Conservation (phyloP, 495 filamentous ascomycete species). For the Saxophila tyrrhenica region DNA sequence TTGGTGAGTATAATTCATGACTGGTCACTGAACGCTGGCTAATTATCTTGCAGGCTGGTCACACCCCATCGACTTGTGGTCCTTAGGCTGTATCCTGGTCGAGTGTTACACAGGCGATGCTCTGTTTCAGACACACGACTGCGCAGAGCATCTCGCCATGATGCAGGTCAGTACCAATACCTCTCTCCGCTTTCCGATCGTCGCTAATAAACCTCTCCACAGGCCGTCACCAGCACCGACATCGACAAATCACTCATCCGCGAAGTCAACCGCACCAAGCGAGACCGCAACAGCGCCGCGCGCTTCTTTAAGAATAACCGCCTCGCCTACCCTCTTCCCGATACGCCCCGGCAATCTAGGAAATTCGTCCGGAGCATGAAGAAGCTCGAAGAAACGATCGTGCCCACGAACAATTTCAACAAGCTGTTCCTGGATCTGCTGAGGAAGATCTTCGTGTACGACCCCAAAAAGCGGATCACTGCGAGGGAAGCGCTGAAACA, state of each 20-base stretch:
- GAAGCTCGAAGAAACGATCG: slow-evolving; percentile 81
- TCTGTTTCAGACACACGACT: slow-evolving; percentile 95
- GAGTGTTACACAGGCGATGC: slow-evolving; percentile 98
- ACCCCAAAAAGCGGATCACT: slow-evolving; percentile 79
- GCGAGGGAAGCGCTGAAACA: slow-evolving; percentile 86
- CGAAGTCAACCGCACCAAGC: slow-evolving; percentile 53
- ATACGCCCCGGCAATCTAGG: slow-evolving; percentile 77
- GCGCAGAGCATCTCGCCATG: slow-evolving; percentile 97
- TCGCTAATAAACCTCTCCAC: background rate
- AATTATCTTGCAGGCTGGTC: slow-evolving; percentile 54
- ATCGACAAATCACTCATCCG: slow-evolving; percentile 66
- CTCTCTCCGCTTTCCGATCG: background rate
- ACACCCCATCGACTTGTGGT: slow-evolving; percentile 97
- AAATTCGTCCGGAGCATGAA: slow-evolving; percentile 98
- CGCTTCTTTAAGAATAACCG: slow-evolving; percentile 61
- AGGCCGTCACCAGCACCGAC: slow-evolving; percentile 9
- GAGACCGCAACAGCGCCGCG: slow-evolving; percentile 61
- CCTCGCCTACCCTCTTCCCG: slow-evolving; percentile 77
- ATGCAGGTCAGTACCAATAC: slow-evolving; percentile 80
- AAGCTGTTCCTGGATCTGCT: slow-evolving; percentile 78
- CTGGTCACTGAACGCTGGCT: background rate
- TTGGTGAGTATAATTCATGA: slow-evolving; percentile 36
- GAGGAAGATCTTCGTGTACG: slow-evolving; percentile 86
- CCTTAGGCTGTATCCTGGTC: slow-evolving; percentile 97
- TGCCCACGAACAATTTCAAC: slow-evolving; percentile 65